A percentile compares a stretch with the other conserved stretches of the same genome.
These are phyloP conservation scores for Plasmodium vivax DNA, from an alignment of 169 alveolate species.

Conservation along the genomic window DNA sequence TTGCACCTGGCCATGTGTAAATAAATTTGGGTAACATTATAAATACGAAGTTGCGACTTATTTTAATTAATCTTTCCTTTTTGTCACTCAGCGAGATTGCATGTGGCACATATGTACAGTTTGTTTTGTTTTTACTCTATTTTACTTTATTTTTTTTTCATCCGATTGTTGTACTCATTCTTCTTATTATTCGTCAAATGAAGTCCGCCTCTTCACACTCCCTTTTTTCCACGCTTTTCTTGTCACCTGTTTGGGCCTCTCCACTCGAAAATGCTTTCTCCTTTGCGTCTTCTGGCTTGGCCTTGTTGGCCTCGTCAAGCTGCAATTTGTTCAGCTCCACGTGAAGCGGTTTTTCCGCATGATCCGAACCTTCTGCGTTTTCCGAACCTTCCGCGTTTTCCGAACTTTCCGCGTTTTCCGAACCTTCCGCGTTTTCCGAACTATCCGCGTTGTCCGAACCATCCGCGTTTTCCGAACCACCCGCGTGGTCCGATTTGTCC, in stretches of 20 bases:
- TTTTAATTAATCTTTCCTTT: background rate
- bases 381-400: background rate
- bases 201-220: conserved; percentile 1
- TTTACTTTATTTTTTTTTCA: background rate
- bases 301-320: background rate
- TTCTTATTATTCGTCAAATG: background rate
- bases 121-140: background rate
- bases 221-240: background rate
- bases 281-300: conserved; percentile 11
- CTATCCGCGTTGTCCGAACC: background rate
- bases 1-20: background rate
- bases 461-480: background rate
- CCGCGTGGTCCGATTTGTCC: background rate
- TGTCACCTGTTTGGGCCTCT: background rate
- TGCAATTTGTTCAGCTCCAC: background rate
- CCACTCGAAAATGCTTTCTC: background rate
- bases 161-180: background rate
- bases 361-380: background rate
- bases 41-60: background rate
- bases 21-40: background rate
- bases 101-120: background rate
- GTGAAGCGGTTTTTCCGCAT: background rate
- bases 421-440: background rate
- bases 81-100: background rate
- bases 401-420: background rate